Evolutionary conservation across 352 stramenopile genomes (phyloP), one percentile per base, ranked within the genome.

Genomic region (Globisporangium uncinulatum): DNA sequence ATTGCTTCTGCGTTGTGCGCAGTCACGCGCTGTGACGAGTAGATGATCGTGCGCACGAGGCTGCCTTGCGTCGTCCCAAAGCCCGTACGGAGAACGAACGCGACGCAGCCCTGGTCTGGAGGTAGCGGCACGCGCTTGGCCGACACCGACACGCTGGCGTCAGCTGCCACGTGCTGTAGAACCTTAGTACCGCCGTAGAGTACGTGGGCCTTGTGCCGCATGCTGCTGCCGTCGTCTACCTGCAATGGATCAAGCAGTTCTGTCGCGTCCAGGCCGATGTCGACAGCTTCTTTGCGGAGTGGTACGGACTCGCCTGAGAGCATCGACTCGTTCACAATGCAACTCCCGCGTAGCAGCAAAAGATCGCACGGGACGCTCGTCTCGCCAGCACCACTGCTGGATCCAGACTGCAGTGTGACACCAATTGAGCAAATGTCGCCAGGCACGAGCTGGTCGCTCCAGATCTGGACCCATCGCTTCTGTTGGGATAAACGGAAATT

Each of bases 251-350:
- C 36, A 9, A 63, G 34, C 19, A 65, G 61, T 14, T 59, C 61
- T 14, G 51, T 47, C 17, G 50, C 54, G 34, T 69, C 45, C 43
- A 65, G 10, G 14, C 48, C 50, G 6, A 31, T 13, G 6, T 39
- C 47, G 1, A 90, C 52, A 4, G 62, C 73, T 63, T 97, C 88
- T 64, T 99, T 99, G 7, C 94, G 74, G 62, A 98, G 79, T 6
- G 94, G 93, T 13, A 98, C 76, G 7, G 84, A 97, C 68, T 99
- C 96, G 39, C 96, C 96, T 6, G 96, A 98, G 20, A 99, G 76
- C 77, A 98, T 97, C 11, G 96, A 94, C 73, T 99, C 96, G 72
- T 98, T 98, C 9, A 98, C 89, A 17, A 99, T 87, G 56, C 82
- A 94, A 39, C 66, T 78, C 17, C 96, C 95, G n/a, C 71, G 65